Evolutionary conservation across 148 eudicot genomes (phyloP), one percentile per base, ranked within the genome.

Genomic region (Selenicereus undatus): DNA sequence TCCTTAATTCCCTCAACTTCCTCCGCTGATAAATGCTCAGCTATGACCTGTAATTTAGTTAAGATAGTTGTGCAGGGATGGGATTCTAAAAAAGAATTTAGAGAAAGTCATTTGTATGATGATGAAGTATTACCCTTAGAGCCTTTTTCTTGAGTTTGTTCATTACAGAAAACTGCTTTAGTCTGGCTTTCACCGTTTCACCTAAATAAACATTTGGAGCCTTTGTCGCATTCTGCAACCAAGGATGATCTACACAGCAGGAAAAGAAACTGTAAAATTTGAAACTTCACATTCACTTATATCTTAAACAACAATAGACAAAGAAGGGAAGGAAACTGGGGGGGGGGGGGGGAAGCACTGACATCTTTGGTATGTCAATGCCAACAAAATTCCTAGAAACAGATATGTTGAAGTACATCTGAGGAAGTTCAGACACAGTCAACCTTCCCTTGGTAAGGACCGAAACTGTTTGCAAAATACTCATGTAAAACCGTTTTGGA

Each of bases 141-240:
- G 97, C 95, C 83, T 84, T 86, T 87, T 93, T 93, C 91, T 93
- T 93, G 73, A 93, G 91, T 83, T 91, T 93, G 88, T 93, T 93
- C 95, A 91, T 93, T 74, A 90, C 87, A 62, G 95, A 89, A 58
- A 93, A 93, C 78, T 91, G 97, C 78, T 86, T 88, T 56, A 93
- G 94, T 78, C 95, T 87, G 27, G 93, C 93, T 80, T 84, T 90
- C 79, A 90, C 97, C 0, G 89, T 86, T 85, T 93, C 95, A 74
- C 97, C 95, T 65, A 93, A 68, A 74, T 89, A 87, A 81, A 89
- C 91, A 88, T 90, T 89, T 35, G 97, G 95, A 82, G 95, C 97
- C 84, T 84, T 88, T 82, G 88, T 89, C 11, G 87, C 87, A 75
- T 92, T 90, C 79, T 88, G 89, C 65, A 93, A 79, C 94, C 97